Conservation (phyloP, 2,329 filamentous ascomycete species). For the Hymenoscyphus fraxineus region DNA sequence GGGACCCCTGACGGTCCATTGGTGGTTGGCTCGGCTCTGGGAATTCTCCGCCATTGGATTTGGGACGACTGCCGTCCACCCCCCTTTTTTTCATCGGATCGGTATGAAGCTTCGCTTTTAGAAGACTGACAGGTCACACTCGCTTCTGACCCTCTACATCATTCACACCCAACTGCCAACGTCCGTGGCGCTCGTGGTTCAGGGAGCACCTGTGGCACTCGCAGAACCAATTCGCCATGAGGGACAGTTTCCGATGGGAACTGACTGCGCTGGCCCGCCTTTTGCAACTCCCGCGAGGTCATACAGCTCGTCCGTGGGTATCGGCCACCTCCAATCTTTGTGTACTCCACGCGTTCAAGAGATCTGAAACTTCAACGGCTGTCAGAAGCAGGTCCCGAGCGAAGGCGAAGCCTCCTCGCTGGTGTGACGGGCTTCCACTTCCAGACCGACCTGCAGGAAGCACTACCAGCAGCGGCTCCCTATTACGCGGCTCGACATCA, state of each 20-base stretch:
- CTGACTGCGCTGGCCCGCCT: constrained; percentile 23
- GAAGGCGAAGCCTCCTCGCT: constrained; percentile 6
- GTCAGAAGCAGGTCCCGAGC: constrained; percentile 19
- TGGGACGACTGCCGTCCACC: background rate
- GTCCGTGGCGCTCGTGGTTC: background rate
- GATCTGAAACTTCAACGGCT: constrained; percentile 32
- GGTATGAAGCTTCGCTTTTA: background rate
- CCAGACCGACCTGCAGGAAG: constrained; percentile 14
- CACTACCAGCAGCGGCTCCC: background rate
- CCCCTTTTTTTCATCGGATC: background rate
- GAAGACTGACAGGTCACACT: constrained; percentile 2
- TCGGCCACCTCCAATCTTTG: constrained; percentile 15
- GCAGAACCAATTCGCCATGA: constrained; percentile 20
- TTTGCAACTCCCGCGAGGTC: constrained; percentile 18
- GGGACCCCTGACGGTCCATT: too few relatives aligned
- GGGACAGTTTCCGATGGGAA: constrained; percentile 18
- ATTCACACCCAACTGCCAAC: background rate
- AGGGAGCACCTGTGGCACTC: constrained; percentile 8
- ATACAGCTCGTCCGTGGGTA: constrained; percentile 9
- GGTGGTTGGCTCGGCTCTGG: background rate
- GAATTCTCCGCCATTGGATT: background rate
- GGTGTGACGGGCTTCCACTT: constrained; percentile 12
- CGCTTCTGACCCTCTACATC: background rate
- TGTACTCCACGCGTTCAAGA: constrained; percentile 31
- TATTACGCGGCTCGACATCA: background rate